Percentiles rank a stretch among this genome's conserved stretches.
Evolutionary conservation across 192 early-diverging fungal genomes (phyloP).

Genomic region (Entomortierella lignicola): DNA sequence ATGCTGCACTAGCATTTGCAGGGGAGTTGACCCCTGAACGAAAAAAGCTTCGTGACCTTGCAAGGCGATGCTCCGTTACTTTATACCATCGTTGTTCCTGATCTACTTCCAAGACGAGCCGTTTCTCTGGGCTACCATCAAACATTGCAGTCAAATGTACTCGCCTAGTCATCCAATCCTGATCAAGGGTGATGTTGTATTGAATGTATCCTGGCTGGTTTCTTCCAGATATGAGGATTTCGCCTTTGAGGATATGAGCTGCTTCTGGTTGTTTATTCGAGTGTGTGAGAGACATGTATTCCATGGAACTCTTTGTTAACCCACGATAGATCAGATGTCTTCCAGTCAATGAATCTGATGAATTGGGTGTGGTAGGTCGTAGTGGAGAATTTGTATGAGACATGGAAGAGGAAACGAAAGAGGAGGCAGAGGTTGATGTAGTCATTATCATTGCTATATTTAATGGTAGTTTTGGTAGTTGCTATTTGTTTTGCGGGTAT

Average conservation of each 20-base stretch:
- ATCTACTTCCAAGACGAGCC: slow-evolving; percentile 30
- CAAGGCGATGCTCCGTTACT: slow-evolving; percentile 39
- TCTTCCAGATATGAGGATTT: slow-evolving; percentile 26
- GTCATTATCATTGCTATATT: slow-evolving; percentile 41
- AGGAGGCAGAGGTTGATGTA: slow-evolving; percentile 8
- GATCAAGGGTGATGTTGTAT: slow-evolving; percentile 40
- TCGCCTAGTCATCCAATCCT: slow-evolving; percentile 44
- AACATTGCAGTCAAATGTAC: slow-evolving; percentile 34
- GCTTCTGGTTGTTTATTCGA: slow-evolving; percentile 15
- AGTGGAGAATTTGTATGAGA: slow-evolving; percentile 1
- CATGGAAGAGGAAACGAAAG: slow-evolving; percentile 14
- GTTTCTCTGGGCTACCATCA: slow-evolving; percentile 34
- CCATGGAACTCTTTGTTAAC: slow-evolving; percentile 32
- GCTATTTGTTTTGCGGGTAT: neutral
- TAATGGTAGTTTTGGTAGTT: too few species aligned
- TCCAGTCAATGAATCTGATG: slow-evolving; percentile 19
- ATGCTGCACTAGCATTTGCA: neutral
- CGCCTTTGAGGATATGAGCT: slow-evolving; percentile 32
- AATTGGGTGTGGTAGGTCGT: slow-evolving; percentile 13
- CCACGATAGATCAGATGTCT: slow-evolving; percentile 32
- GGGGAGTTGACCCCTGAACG: slow-evolving; percentile 30
- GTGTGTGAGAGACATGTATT: slow-evolving; percentile 39
- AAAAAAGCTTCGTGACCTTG: slow-evolving; percentile 40
- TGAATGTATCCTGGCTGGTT: slow-evolving; percentile 31
- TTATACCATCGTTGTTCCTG: slow-evolving; percentile 47